Conservation (phyloP, 176 grass and related monocot genomes). For the Cenchrus fungigraminus region DNA sequence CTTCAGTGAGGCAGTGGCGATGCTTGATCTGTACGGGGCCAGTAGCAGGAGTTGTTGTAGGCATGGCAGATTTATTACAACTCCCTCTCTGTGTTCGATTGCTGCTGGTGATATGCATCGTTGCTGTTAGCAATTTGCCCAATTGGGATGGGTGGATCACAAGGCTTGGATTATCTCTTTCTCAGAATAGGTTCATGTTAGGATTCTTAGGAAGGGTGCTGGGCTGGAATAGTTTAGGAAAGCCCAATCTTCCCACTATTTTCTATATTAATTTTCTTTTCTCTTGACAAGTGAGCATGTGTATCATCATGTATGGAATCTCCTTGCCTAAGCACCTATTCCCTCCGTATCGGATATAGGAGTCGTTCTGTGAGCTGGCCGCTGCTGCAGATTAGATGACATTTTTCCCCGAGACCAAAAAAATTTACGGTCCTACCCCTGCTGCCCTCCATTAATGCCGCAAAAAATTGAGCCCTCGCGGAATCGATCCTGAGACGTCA, state of each 20-base stretch:
- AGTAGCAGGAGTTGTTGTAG: background rate
- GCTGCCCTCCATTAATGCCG: no score
- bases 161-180: background rate
- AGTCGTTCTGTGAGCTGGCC: no score
- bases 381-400: no score
- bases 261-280: background rate
- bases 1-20: background rate
- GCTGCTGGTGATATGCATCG: background rate
- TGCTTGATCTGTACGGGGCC: background rate
- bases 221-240: background rate
- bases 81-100: background rate
- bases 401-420: no score
- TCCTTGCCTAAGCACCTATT: background rate
- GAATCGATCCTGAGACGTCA: no score
- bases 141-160: background rate
- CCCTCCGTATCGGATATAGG: no score
- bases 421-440: no score
- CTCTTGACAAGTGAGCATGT: background rate
- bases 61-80: background rate
- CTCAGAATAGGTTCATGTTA: background rate
- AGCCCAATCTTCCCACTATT: background rate
- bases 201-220: background rate
- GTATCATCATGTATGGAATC: background rate
- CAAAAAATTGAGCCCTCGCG: no score
- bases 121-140: background rate